Evolutionary conservation across 2,329 filamentous ascomycete genomes (phyloP).

Genomic region (Claviceps sp.): DNA sequence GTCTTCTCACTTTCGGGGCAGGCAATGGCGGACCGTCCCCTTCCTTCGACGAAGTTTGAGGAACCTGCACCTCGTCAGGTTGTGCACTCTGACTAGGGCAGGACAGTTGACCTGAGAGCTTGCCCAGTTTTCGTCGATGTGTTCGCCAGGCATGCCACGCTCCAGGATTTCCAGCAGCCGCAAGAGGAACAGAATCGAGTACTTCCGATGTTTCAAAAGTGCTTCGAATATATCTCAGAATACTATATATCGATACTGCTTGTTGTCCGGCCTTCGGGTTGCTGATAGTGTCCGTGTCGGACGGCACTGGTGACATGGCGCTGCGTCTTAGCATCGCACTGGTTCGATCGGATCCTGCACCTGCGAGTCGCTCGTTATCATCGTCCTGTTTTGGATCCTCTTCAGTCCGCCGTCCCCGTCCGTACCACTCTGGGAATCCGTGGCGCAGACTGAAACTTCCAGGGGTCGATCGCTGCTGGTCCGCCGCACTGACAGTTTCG

Average conservation of each 20-base stretch:
- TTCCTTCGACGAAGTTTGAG: not conserved
- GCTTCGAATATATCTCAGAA: conserved; percentile 69
- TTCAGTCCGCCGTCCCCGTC: conserved; percentile 35
- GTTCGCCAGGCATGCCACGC: conserved; percentile 91
- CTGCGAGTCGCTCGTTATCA: conserved; percentile 19
- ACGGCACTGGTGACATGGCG: conserved; percentile 18
- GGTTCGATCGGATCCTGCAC: conserved; percentile 13
- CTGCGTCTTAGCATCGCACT: conserved; percentile 8
- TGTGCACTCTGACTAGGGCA: not conserved
- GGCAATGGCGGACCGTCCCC: not conserved
- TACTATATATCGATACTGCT: conserved; percentile 45
- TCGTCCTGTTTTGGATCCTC: conserved; percentile 27
- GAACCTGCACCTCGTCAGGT: not conserved
- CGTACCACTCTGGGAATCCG: conserved; percentile 85
- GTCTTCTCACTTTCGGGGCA: conserved; percentile 18
- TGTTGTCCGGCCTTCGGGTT: conserved; percentile 29
- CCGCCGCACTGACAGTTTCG: conserved; percentile 69
- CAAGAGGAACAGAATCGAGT: conserved; percentile 65
- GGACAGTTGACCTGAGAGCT: conserved; percentile 9
- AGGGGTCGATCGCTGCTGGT: conserved; percentile 71
- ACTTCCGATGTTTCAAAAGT: conserved; percentile 67
- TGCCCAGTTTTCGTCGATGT: conserved; percentile 35
- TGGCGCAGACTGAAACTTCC: conserved; percentile 84
- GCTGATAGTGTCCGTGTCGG: conserved; percentile 16
- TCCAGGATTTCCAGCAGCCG: conserved; percentile 76